Evolutionary conservation across 1,139 yeast species (phyloP), one percentile per base, ranked within the genome.

Genomic region (Zygosaccharomyces sapae): DNA sequence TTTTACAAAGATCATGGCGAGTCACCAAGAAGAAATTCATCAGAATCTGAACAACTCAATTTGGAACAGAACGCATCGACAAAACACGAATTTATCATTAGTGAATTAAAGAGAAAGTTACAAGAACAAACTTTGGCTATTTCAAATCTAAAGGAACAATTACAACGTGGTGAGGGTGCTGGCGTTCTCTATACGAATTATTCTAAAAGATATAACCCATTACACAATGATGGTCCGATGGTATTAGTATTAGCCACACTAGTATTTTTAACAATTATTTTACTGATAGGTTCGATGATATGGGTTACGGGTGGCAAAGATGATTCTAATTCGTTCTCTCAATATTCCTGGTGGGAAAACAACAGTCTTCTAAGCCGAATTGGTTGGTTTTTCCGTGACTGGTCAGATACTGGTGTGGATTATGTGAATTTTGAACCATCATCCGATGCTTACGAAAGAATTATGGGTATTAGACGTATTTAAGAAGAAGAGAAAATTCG

Each of bases 71-170:
- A 41, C 51, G 31, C 34, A 22, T 49, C 53, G 16, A 52, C 58
- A 8, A 57, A 59, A 27, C 59, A 61, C 33, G 66, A 64, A 25
- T 55, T 62, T 22, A 55, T 65, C 7, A 49, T 62, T 8, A 51
- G 55, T 13, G 67, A 63, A 44, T 53, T 63, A 41, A 58, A 48
- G 37, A 52, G 57, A 37, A 64, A 61, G 41, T 45, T 62, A 20
- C 53, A 50, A 30, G 66, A 62, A 35, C 68, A 64, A 48, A 47
- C 56, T 22, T 47, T 55, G 24, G 46, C 58, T 20, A 63, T 64
- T 9, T 37, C 45, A 16, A 45, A 51, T 4, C 50, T 63, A 29
- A 52, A 52, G 37, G 54, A 55, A 30, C 51, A 45, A 35, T 43
- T 37, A 40, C 42, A 33, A 38, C 41, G 31, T 31, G 33, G 34